Conservation (phyloP, 2,329 filamentous ascomycete species). For the Ophiosphaerella herpotricha region DNA sequence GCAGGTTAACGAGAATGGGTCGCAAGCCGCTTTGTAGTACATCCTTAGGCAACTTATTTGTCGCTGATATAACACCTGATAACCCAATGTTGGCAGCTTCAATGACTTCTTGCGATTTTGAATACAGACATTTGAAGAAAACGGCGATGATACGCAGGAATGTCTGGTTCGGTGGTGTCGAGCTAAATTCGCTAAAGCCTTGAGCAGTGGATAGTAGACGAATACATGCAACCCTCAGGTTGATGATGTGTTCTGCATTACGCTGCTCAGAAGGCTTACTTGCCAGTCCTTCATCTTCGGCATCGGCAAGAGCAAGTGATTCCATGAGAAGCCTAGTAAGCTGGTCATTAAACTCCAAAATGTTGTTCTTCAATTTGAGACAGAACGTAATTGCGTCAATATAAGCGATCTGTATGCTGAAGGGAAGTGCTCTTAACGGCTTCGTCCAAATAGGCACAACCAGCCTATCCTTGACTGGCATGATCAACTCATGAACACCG, state of each 20-base stretch:
- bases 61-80: conserved; percentile 83
- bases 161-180: conserved; percentile 68
- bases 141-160: conserved; percentile 77
- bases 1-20: conserved; percentile 94
- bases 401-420: conserved; percentile 94
- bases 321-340: conserved; percentile 90
- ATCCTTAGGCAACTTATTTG: conserved; percentile 92
- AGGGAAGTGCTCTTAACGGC: conserved; percentile 87
- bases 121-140: conserved; percentile 98
- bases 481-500: conserved; percentile 84
- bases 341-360: conserved; percentile 89
- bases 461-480: conserved; percentile 86
- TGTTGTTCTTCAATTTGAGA: conserved; percentile 83
- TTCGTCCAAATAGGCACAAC: conserved; percentile 95
- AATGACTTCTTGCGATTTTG: conserved; percentile 88
- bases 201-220: conserved; percentile 92
- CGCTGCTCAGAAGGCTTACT: conserved; percentile 86
- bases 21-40: conserved; percentile 90
- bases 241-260: conserved; percentile 93
- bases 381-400: conserved; percentile 98
- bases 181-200: conserved; percentile 87
- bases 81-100: conserved; percentile 91
- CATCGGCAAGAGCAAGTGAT: conserved; percentile 89
- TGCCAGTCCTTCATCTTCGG: conserved; percentile 88
- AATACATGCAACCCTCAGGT: conserved; percentile 89